A percentile compares a stretch with the other conserved stretches of the same genome.
phyloP scores from a whole-genome alignment of 495 filamentous ascomycete genomes.

The Parathielavia appendiculata region DNA sequence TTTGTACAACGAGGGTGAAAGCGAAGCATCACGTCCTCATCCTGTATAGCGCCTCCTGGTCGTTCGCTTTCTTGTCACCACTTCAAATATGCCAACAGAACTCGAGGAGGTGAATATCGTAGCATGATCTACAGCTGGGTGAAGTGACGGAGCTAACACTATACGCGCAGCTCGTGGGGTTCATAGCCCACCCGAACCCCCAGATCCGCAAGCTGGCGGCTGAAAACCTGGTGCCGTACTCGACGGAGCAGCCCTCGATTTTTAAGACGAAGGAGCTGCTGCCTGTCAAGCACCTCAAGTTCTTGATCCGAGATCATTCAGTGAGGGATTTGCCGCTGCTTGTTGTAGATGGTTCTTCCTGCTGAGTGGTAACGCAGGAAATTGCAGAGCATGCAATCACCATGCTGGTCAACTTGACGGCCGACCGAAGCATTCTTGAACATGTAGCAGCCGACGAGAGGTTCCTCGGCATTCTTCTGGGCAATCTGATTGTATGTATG shows the following conservation, averaged over 20 bases:
- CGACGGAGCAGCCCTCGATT: constrained; percentile 64
- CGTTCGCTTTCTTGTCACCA: background rate
- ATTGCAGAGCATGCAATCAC: constrained; percentile 90
- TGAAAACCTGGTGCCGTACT: constrained; percentile 83
- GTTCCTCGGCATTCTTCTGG: constrained; percentile 69
- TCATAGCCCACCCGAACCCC: constrained; percentile 83
- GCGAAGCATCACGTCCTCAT: background rate
- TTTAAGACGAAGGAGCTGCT: constrained; percentile 79
- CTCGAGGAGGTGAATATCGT: constrained; percentile 61
- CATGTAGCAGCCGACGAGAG: constrained; percentile 70
- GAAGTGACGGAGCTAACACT: constrained; percentile 14
- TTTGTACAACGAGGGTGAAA: background rate
- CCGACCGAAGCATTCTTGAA: constrained; percentile 66
- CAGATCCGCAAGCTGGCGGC: constrained; percentile 70
- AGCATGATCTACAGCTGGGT: background rate
- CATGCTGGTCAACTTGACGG: constrained; percentile 87
- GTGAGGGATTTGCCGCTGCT: constrained; percentile 45
- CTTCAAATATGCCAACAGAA: constrained; percentile 64
- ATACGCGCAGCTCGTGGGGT: constrained; percentile 69
- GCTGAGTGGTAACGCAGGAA: constrained; percentile 45
- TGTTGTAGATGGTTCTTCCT: background rate
- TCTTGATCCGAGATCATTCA: constrained; percentile 75
- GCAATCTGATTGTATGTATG: constrained; percentile 67
- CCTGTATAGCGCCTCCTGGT: background rate
- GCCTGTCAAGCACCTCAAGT: constrained; percentile 81